Conservation (phyloP, 2,329 filamentous ascomycete genomes). For the Diaporthe longicolla region DNA sequence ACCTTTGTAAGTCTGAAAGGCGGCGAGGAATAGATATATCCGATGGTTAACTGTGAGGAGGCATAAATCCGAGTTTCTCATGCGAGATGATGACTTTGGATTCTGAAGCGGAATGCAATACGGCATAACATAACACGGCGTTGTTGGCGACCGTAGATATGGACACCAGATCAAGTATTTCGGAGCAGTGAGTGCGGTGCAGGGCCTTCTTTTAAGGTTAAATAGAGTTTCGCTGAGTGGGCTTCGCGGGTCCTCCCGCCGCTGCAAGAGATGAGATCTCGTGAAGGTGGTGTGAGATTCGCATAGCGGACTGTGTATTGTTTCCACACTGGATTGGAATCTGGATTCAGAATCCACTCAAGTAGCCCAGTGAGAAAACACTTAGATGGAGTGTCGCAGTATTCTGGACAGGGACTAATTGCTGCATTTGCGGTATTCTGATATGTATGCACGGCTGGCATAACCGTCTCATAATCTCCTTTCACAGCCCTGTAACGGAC, state of each 20-base stretch:
- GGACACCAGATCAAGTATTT: not conserved
- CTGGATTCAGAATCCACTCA: not conserved
- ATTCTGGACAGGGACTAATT: not conserved
- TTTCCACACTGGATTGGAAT: not conserved
- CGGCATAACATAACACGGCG: no score
- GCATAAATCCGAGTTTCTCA: not conserved
- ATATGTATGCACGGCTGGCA: no score
- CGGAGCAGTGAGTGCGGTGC: not conserved
- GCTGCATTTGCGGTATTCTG: not conserved
- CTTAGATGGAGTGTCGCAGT: not conserved
- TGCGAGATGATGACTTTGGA: not conserved
- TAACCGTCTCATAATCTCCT: no score
- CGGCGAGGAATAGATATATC: not conserved
- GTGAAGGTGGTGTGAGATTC: not conserved
- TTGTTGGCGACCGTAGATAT: no score
- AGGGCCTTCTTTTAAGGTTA: constrained; percentile 20
- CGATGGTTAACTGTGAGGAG: not conserved
- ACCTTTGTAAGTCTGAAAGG: not conserved
- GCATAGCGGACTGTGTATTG: not conserved
- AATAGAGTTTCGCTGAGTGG: not conserved
- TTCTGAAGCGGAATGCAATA: no score
- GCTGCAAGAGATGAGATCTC: not conserved
- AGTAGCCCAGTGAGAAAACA: no score
- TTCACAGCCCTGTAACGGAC: no score
- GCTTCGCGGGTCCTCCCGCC: constrained; percentile 19